Evolutionary conservation across 139 green algal species (phyloP), one percentile per base, ranked within the genome.

Genomic region (Chlamydomonas schloesseri): DNA sequence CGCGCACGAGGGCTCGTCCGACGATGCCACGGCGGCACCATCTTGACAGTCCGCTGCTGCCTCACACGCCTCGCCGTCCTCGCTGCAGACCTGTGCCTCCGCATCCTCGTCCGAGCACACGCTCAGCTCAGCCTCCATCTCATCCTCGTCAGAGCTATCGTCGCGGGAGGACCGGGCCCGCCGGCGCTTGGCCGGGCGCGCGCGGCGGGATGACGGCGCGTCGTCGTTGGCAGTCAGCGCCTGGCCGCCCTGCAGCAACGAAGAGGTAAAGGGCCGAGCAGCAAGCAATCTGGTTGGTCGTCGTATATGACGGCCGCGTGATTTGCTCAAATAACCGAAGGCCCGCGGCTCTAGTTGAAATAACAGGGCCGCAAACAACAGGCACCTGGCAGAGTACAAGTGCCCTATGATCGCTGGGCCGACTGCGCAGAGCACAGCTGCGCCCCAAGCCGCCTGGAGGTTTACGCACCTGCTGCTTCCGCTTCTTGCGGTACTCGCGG

Each of bases 401-500:
- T 57, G 11, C 50, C 50, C 14, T 11, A n/a, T n/a, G n/a, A n/a
- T n/a, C 50, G 11, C 14, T 11, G 50, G 11, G 50, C 50, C 11
- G 50, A 57, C 50, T 57, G 50, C 50, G 50, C 50, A 21, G 11
- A 14, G 50, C 11, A 11, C 14, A 57, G 50, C n/a, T n/a, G n/a
- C n/a, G n/a, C n/a, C n/a, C n/a, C n/a, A n/a, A n/a, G n/a, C n/a
- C n/a, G n/a, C n/a, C n/a, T n/a, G 10, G 8, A 64, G 8, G 42
- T 50, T 13, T 8, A 29, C 67, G 37, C 55, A 60, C 65, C 79
- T 77, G 79, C 50, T 85, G 47, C 50, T 85, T 85, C 67, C 79
- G 79, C 79, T 85, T 85, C 67, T 85, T 76, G 21, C 79, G 79
- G 23, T 85, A 85, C 79, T 77, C 67, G 47, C 79, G 79, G 67